A percentile compares a stretch with the other conserved stretches of the same genome.
phyloP scores from a whole-genome alignment of 306 rosid genomes.

The Chamaecrista fasciculata region DNA sequence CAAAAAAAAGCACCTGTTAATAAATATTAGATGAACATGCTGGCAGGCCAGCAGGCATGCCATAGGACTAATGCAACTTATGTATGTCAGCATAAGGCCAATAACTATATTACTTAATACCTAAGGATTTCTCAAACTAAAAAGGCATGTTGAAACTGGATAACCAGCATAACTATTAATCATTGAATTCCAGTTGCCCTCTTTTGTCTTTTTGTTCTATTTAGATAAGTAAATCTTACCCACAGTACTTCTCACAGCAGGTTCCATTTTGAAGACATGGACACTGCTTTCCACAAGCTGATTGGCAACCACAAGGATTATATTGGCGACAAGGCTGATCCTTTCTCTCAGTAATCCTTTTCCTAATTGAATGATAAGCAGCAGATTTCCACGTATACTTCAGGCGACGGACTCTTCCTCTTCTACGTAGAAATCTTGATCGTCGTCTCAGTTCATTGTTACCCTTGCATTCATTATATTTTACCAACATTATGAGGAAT shows the following conservation, averaged over 20 bases:
- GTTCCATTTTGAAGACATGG: conserved; percentile 59
- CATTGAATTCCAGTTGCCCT: not conserved
- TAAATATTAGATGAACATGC: not conserved
- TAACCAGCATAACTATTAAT: not conserved
- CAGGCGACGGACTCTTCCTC: conserved; percentile 97
- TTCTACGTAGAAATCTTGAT: conserved; percentile 89
- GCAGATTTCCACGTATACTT: conserved; percentile 71
- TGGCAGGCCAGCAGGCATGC: not conserved
- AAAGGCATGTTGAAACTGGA: not conserved
- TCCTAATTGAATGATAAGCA: conserved; percentile 67
- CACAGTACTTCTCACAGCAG: conserved; percentile 93
- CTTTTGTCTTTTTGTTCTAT: not conserved
- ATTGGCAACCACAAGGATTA: conserved; percentile 74
- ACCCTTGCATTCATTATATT: conserved; percentile 61
- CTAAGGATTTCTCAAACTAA: not conserved
- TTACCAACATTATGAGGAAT: conserved; percentile 31
- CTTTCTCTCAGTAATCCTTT: conserved; percentile 59
- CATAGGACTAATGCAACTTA: not conserved
- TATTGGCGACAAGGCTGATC: conserved; percentile 53
- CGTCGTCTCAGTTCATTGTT: conserved; percentile 88
- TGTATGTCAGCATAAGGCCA: not conserved
- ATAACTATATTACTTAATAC: too few relatives aligned
- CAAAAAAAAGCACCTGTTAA: not conserved
- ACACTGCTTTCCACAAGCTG: conserved; percentile 76
- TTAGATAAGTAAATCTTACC: conserved; percentile 40